Base-by-base conservation (phyloP, 2,329 filamentous ascomycete genomes). In the Sporothrix curviconia region DNA sequence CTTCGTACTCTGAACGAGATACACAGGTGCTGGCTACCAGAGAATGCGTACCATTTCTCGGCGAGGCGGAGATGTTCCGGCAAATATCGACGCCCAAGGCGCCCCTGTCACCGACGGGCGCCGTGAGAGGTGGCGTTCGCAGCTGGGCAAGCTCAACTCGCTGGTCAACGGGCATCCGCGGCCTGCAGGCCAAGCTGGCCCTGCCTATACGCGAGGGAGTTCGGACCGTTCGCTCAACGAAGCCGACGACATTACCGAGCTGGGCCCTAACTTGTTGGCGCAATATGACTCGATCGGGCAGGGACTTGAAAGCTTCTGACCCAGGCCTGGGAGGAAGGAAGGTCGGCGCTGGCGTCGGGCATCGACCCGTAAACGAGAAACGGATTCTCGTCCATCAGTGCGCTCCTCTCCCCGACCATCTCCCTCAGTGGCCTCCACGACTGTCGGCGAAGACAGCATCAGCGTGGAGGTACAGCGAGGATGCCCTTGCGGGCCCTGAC, bases 221-320 rank as follows among this genome's bases (percentile, higher is more conserved):
- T 95, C 91, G 0, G 90, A 89, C 67, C 83, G 83, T 60, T 84
- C 84, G 43, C 73, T 96, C 28, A 89, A 95, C 66, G 84, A 87
- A 64, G 84, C 88, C 37, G 78, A 79, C 59, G 83, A 86, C 64
- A 83, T 89, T 17, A 83, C 84, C 4, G 89, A 95, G 63, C 80
- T 96, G 15, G 90, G 89, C 0, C 81, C 86, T 0, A 85, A 84
- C 61, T 78, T 97, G 39, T 86, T 96, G 79, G 75, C 85, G 22
- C 94, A 97, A 67, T 99, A 97, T 70, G 94, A 99, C 57, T 92
- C 91, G 4, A 95, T 99, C 62, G 94, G 94, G 3, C 79, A 85
- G 25, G 94, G 99, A 67, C 78, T 99, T n/a, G n/a, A 44, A 87
- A 87, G 68, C 82, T 86, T 43, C 75, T 96, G 51, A 84, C 92